Evolutionary conservation across 2,329 filamentous ascomycete species (phyloP).

Genomic region (Thermochaetoides dissita): DNA sequence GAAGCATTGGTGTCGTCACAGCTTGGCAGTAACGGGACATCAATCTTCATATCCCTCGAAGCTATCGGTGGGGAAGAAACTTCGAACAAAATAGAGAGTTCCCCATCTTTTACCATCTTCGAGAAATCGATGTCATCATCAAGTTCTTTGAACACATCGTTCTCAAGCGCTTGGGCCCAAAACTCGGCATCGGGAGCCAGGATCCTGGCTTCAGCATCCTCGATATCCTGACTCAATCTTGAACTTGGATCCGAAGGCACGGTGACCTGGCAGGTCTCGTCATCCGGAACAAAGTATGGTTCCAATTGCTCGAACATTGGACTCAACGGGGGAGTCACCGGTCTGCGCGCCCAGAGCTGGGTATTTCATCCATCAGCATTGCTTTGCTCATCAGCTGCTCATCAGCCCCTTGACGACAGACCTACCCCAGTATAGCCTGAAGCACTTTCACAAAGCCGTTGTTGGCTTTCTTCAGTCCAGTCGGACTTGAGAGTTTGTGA

Average conservation of each 20-base stretch:
- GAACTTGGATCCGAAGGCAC: conserved; percentile 13
- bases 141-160: conserved; percentile 6
- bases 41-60: conserved; percentile 12
- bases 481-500: conserved; percentile 9
- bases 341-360: too few relatives aligned
- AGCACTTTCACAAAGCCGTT: conserved; percentile 5
- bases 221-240: conserved; percentile 14
- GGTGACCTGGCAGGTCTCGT: conserved; percentile 11
- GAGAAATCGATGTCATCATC: conserved; percentile 14
- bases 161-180: conserved; percentile 8
- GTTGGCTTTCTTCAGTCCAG: conserved; percentile 11
- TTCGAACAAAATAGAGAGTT: neutral
- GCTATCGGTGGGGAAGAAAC: conserved; percentile 1
- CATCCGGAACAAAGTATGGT: conserved; percentile 10
- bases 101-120: conserved; percentile 9
- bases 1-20: neutral
- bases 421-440: conserved; percentile 14
- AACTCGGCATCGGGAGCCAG: conserved; percentile 12
- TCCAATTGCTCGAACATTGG: conserved; percentile 5
- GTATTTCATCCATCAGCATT: too few relatives aligned
- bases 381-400: too few relatives aligned
- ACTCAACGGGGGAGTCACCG: conserved; percentile 16
- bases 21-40: conserved; percentile 14
- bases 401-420: neutral
- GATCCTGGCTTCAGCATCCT: conserved; percentile 13